Evolutionary conservation across 495 filamentous ascomycete species (phyloP).

Genomic region (Aspergillus heteromorphus): DNA sequence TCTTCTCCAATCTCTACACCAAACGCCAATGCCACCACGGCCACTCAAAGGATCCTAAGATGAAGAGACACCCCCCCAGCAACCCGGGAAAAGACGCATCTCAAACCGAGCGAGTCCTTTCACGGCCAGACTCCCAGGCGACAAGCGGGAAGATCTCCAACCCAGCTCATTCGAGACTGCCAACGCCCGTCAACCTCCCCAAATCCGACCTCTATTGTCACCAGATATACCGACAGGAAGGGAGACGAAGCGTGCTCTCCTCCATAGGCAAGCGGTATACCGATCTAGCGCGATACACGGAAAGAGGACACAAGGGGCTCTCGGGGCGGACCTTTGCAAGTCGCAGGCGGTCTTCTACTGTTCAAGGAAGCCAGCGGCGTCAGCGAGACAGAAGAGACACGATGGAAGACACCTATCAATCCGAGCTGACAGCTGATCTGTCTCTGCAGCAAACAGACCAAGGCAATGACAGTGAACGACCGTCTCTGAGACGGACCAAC

Average conservation of each 20-base stretch:
- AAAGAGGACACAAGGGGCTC: neutral
- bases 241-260: conserved; percentile 13
- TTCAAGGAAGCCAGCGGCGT: neutral
- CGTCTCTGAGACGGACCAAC: neutral
- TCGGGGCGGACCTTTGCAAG: neutral
- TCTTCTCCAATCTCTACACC: too few species aligned
- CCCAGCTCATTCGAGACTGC: conserved; percentile 12
- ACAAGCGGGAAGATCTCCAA: neutral
- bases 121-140: neutral
- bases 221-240: conserved; percentile 12
- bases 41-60: neutral
- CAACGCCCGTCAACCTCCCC: conserved; percentile 12
- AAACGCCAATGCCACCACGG: neutral
- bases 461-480: neutral
- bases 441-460: neutral
- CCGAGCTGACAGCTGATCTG: neutral
- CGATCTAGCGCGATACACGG: neutral
- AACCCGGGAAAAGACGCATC: too few species aligned
- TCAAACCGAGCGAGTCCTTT: neutral
- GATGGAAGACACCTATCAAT: neutral
- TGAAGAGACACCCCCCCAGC: too few species aligned
- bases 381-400: neutral
- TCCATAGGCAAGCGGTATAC: conserved; percentile 4
- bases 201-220: conserved; percentile 11
- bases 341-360: too few species aligned